These are phyloP conservation scores for Hansenula lynferdii DNA, from an alignment of 1,139 yeast species.

Conservation along the genomic window DNA sequence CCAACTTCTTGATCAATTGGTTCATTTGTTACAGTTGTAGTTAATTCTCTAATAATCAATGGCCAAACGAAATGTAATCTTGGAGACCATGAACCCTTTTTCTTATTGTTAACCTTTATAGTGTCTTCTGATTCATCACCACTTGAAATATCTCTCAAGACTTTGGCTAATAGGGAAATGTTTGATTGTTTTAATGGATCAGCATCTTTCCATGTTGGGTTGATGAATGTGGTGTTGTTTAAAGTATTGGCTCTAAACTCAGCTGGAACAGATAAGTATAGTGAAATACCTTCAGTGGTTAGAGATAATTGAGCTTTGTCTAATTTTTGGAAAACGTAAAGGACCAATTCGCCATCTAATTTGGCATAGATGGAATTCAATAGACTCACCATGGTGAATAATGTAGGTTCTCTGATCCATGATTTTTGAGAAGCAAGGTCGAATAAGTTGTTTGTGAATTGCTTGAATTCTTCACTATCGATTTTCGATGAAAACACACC, in stretches of 20 bases:
- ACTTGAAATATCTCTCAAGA: conserved; percentile 50
- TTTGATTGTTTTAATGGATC: conserved; percentile 75
- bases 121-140: conserved; percentile 36
- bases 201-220: conserved; percentile 57
- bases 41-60: conserved; percentile 41
- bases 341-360: conserved; percentile 11
- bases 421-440: conserved; percentile 61
- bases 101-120: conserved; percentile 34
- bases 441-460: conserved; percentile 44
- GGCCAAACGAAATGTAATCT: conserved; percentile 83
- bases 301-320: conserved; percentile 53
- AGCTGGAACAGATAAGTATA: conserved; percentile 40
- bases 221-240: conserved; percentile 14
- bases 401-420: conserved; percentile 84
- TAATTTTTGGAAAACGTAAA: conserved; percentile 24
- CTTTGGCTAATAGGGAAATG: conserved; percentile 52
- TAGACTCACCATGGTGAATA: conserved; percentile 63
- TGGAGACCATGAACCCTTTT: conserved; percentile 73
- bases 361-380: conserved; percentile 28
- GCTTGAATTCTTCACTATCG: conserved; percentile 28
- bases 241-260: conserved; percentile 7
- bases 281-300: conserved; percentile 78
- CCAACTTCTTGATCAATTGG: conserved; percentile 24
- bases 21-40: conserved; percentile 16
- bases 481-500: conserved; percentile 24